Evolutionary conservation across 345 rosid genomes (phyloP).

Genomic region (Kernera saxatilis): DNA sequence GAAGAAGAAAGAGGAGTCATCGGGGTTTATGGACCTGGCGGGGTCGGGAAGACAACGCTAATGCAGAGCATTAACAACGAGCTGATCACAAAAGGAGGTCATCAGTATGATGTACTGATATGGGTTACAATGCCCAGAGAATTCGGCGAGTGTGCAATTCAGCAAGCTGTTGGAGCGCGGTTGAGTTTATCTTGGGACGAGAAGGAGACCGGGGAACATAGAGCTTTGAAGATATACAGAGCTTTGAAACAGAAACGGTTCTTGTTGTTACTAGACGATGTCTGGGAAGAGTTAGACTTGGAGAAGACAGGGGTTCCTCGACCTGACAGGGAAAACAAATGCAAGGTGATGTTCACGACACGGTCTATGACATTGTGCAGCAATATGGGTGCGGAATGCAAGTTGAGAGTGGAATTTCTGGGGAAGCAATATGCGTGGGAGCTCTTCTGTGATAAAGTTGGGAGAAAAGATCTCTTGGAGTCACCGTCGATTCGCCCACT

Average conservation of each 20-base stretch:
- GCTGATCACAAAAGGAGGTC: constrained; percentile 18
- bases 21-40: constrained; percentile 28
- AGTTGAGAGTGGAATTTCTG: constrained; percentile 25
- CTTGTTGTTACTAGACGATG: constrained; percentile 39
- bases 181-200: constrained; percentile 39
- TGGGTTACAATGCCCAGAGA: constrained; percentile 41
- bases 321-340: constrained; percentile 32
- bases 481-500: constrained; percentile 19
- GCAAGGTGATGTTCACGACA: constrained; percentile 32
- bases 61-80: constrained; percentile 32
- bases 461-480: constrained; percentile 28
- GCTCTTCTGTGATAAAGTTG: constrained; percentile 18
- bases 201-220: constrained; percentile 27
- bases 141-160: constrained; percentile 29
- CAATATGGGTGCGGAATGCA: constrained; percentile 16
- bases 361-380: constrained; percentile 29
- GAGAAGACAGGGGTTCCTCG: constrained; percentile 35
- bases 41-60: constrained; percentile 32
- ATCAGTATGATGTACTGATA: constrained; percentile 29
- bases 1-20: constrained; percentile 25
- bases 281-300: constrained; percentile 43
- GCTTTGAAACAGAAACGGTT: constrained; percentile 29
- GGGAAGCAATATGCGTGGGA: constrained; percentile 25
- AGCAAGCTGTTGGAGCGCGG: constrained; percentile 30
- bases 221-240: constrained; percentile 28